phyloP scores from a whole-genome alignment of 768 basidiomycete genomes.

The Clathrus columnatus region DNA sequence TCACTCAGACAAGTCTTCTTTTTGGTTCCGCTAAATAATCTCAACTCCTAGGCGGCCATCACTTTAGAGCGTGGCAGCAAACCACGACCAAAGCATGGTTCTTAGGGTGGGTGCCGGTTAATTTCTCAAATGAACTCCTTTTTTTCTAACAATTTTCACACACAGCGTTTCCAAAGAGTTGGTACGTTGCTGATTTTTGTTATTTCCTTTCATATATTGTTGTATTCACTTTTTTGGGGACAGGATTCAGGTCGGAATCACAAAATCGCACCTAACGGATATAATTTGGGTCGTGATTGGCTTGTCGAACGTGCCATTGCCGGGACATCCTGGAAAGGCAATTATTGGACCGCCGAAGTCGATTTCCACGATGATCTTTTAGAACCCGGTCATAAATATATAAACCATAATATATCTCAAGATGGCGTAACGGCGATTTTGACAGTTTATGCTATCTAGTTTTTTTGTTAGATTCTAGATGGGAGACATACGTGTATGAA shows the following conservation, averaged over 20 bases:
- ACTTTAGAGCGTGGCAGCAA: constrained; percentile 86
- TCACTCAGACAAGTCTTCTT: neutral
- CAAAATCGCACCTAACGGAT: constrained; percentile 68
- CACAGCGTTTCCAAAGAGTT: constrained; percentile 66
- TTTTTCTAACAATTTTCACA: neutral
- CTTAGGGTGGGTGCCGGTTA: constrained; percentile 45
- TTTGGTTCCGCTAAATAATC: neutral
- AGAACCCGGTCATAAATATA: constrained; percentile 61
- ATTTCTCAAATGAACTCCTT: neutral
- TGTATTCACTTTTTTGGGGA: neutral
- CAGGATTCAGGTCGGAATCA: constrained; percentile 57
- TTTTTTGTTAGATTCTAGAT: too few species aligned
- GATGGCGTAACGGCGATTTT: constrained; percentile 77
- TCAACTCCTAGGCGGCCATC: constrained; percentile 89
- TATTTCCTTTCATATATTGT: neutral
- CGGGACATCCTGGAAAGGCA: constrained; percentile 52
- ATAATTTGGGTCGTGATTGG: constrained; percentile 75
- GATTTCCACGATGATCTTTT: constrained; percentile 68
- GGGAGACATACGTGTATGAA: too few species aligned
- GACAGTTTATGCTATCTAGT: constrained; percentile 36
- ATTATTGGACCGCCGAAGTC: constrained; percentile 69
- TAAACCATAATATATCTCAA: constrained; percentile 74
- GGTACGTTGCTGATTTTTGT: constrained; percentile 23
- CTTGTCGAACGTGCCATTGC: constrained; percentile 58
- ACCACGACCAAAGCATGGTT: constrained; percentile 82